Evolutionary conservation across 345 rosid species (phyloP), one percentile per base, ranked within the genome.

Genomic region (Pistacia atlantica): DNA sequence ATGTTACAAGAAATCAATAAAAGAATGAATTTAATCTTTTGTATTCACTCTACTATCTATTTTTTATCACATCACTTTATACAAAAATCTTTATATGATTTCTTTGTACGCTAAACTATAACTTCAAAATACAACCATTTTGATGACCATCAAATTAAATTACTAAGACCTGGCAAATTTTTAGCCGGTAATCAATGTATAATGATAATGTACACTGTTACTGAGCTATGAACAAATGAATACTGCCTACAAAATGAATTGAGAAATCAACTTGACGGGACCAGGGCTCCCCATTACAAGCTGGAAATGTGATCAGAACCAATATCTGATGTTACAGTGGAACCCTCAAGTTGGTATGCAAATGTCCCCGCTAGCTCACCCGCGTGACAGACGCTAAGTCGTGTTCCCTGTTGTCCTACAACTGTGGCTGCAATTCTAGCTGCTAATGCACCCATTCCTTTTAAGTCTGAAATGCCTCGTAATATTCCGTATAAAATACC

Each of bases 381-480:
- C 0, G 98, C 98, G 65, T 93, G 93, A 74, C 82, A 90, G 73
- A 90, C 89, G 72, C 92, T 69, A 48, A 93, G 99, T 60, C 99
- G 88, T 73, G 99, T 95, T 22, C 99, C 98, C 77, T 87, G 99
- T 81, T 95, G 99, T 45, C 89, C 84, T 0, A 95, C 93, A n/a
- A 95, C 97, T 0, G 96, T 93, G 72, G 99, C 91, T 49, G 99
- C 98, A 25, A 89, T 91, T 67, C 89, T 90, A 67, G 97, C 92
- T 18, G 99, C 99, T 83, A 93, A 80, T 33, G 92, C 54, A 65
- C 99, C 99, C 82, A 95, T 88, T 51, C 90, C 89, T 83, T 89
- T 93, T 75, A 95, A 71, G 84, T 95, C 95, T 0, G 95, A 87
- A 51, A 84, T 79, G 7, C 99, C 99, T 35, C 85, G 86, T 65